Evolutionary conservation across 805 yeast species (phyloP).

Genomic region (Cyberlindnera bimundalis): DNA sequence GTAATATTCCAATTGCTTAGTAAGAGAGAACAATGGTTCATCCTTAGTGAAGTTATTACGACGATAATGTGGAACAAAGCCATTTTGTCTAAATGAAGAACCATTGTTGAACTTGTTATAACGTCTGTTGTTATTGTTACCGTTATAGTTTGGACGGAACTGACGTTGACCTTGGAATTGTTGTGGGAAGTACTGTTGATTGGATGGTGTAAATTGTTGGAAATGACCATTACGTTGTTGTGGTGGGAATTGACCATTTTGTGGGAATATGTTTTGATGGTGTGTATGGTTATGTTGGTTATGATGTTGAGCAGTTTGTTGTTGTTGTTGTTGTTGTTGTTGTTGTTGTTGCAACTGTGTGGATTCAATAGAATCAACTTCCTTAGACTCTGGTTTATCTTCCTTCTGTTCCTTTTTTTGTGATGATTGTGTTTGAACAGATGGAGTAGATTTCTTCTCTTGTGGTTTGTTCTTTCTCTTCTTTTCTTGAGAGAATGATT

Average conservation of each 20-base stretch:
- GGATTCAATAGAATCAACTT: constrained; percentile 6
- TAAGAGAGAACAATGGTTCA: constrained; percentile 23
- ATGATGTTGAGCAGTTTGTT: not conserved
- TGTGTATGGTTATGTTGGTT: constrained; percentile 6
- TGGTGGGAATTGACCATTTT: constrained; percentile 5
- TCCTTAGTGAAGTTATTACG: constrained; percentile 12
- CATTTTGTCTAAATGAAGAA: constrained; percentile 14
- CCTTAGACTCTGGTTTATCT: constrained; percentile 3
- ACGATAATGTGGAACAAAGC: constrained; percentile 6
- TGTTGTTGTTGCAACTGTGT: constrained; percentile 4
- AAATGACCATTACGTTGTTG: constrained; percentile 9
- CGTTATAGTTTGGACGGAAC: constrained; percentile 23
- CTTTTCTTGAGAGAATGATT: constrained; percentile 16
- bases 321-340: constrained; percentile 3
- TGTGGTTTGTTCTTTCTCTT: constrained; percentile 27
- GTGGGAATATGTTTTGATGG: constrained; percentile 9
- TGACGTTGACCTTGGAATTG: constrained; percentile 13
- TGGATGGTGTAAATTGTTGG: constrained; percentile 4
- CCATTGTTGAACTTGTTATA: constrained; percentile 21
- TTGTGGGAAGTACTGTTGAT: constrained; percentile 16
- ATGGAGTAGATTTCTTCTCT: constrained; percentile 10
- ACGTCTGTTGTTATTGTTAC: constrained; percentile 13
- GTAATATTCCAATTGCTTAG: constrained; percentile 82
- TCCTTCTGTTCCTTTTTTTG: constrained; percentile 2
- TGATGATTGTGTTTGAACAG: not conserved